These are phyloP conservation scores for Hyphopichia pseudoburtonii DNA, from an alignment of 1,139 yeast species.

Conservation along the genomic window DNA sequence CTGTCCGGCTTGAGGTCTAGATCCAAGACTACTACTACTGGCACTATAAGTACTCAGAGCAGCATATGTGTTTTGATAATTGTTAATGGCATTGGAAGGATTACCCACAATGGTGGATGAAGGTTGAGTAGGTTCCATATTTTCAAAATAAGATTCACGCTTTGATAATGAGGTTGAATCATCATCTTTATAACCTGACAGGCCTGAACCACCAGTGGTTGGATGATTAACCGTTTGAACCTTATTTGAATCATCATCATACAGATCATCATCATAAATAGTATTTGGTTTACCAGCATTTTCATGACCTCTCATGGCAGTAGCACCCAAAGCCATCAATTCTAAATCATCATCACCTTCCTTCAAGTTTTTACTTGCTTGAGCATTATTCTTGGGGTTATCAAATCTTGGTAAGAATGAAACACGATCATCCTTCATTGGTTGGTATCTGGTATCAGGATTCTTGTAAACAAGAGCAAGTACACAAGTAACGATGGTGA, in stretches of 20 bases:
- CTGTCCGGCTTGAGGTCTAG: not conserved
- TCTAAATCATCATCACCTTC: constrained; percentile 65
- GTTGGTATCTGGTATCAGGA: constrained; percentile 95
- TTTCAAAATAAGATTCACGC: constrained; percentile 34
- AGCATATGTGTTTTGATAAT: constrained; percentile 11
- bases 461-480: constrained; percentile 83
- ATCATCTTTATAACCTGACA: constrained; percentile 2
- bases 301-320: constrained; percentile 82
- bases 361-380: constrained; percentile 22
- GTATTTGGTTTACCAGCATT: constrained; percentile 28
- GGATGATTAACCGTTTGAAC: constrained; percentile 6
- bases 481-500: constrained; percentile 84
- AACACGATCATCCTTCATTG: constrained; percentile 95
- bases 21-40: not conserved
- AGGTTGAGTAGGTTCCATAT: constrained; percentile 44
- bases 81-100: constrained; percentile 34
- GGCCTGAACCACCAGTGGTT: constrained; percentile 5
- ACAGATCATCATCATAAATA: constrained; percentile 32
- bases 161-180: constrained; percentile 12
- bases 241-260: constrained; percentile 30
- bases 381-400: constrained; percentile 42
- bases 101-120: constrained; percentile 46
- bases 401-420: constrained; percentile 73
- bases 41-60: constrained; percentile 3
- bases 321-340: constrained; percentile 83